Percentiles rank a stretch among this genome's conserved stretches.
Conservation (phyloP, 139 green algal genomes). For the Yamagishiella unicocca region DNA sequence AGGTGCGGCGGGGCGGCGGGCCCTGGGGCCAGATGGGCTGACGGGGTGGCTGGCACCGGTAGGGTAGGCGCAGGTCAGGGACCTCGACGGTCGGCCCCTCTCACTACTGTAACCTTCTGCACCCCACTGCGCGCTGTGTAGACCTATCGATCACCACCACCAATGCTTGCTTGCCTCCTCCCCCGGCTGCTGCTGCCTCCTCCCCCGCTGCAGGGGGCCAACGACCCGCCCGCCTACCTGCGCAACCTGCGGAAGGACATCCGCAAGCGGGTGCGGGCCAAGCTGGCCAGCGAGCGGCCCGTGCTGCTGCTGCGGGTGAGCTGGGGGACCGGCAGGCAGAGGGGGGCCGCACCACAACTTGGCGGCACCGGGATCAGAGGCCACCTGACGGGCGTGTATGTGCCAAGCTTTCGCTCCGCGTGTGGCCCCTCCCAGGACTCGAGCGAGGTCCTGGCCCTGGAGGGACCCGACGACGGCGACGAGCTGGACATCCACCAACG, state of each 20-base stretch:
- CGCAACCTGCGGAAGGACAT: conserved; percentile 29
- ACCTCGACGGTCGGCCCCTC: too few relatives aligned
- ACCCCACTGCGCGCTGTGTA: too few relatives aligned
- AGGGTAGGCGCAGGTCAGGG: too few relatives aligned
- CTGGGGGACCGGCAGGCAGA: not conserved
- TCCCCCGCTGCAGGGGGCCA: conserved; percentile 31
- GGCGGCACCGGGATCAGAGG: too few relatives aligned
- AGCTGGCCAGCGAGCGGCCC: conserved; percentile 7
- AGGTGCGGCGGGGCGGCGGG: not conserved
- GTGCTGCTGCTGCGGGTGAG: not conserved
- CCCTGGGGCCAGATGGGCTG: too few relatives aligned
- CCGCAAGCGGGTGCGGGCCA: conserved; percentile 11
- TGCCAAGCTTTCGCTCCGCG: too few relatives aligned
- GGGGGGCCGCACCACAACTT: too few relatives aligned
- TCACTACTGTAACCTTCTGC: too few relatives aligned
- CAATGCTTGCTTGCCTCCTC: not conserved
- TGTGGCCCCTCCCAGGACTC: not conserved
- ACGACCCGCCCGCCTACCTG: conserved; percentile 48
- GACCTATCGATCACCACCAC: too few relatives aligned
- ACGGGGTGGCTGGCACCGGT: too few relatives aligned
- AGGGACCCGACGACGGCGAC: not conserved
- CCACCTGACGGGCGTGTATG: too few relatives aligned
- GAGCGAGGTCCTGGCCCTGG: conserved; percentile 9
- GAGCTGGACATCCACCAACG: not conserved
- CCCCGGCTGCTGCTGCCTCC: too few relatives aligned